These are phyloP conservation scores for Metarhizium humberi DNA, from an alignment of 2,329 filamentous ascomycete species.

Conservation along the genomic window DNA sequence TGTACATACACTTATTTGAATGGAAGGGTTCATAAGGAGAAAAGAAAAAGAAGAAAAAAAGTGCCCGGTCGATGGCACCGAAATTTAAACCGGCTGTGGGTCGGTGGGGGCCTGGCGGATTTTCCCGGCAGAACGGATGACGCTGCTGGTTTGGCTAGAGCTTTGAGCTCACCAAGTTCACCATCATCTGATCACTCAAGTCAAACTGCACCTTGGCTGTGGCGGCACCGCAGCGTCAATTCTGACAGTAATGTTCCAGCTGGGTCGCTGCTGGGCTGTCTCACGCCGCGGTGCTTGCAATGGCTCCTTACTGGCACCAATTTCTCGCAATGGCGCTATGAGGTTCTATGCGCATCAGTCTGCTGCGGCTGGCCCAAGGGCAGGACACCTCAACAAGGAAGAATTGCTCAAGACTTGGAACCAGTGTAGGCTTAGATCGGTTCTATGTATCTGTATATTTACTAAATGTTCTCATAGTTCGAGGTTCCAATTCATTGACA, in stretches of 20 bases:
- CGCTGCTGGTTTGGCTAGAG: neutral
- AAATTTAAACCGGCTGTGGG: slow-evolving; percentile 23
- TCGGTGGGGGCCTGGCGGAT: neutral
- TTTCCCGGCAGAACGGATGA: slow-evolving; percentile 1
- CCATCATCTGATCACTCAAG: neutral
- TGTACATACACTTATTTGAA: slow-evolving; percentile 88
- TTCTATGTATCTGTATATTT: neutral
- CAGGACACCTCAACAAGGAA: slow-evolving; percentile 10
- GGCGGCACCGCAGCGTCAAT: neutral
- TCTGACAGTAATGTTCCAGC: slow-evolving; percentile 14
- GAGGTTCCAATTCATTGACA: slow-evolving; percentile 13
- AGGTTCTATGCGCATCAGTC: slow-evolving; percentile 3
- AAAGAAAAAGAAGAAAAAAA: slow-evolving; percentile 41
- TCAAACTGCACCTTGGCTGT: neutral
- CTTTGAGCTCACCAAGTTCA: neutral
- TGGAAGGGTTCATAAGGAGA: slow-evolving; percentile 82
- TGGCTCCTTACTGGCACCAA: neutral
- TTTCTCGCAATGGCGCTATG: slow-evolving; percentile 8
- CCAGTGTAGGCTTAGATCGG: slow-evolving; percentile 16
- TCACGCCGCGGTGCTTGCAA: slow-evolving; percentile 10
- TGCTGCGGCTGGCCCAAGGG: neutral
- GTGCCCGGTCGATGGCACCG: slow-evolving; percentile 20
- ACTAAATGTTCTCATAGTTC: slow-evolving; percentile 13
- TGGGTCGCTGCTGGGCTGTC: slow-evolving; percentile 14
- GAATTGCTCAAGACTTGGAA: slow-evolving; percentile 19